Evolutionary conservation across 2,329 filamentous ascomycete species (phyloP), one percentile per base, ranked within the genome.

Genomic region (Hirsutella thompsonii): DNA sequence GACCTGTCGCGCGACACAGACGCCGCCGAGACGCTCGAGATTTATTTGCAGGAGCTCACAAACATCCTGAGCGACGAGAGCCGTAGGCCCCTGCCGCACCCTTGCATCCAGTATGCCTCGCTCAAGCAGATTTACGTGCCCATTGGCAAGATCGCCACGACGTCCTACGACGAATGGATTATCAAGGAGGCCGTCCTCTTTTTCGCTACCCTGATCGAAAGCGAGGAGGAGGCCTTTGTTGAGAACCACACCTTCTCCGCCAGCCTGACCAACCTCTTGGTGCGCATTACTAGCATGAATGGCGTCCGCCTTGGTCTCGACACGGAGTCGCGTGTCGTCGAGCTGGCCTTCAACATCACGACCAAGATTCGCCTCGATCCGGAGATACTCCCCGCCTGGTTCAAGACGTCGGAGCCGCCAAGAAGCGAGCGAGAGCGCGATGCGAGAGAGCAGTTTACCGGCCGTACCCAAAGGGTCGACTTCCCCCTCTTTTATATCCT

Each of bases 401-500:
- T 98, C 64, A 83, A 82, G 48, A 76, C 78, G 8, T 57, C 59
- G 39, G 46, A 55, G n/a, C 50, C 49, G 40, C 49, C 48, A 20
- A 44, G 44, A 16, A 46, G 59, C 51, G 70, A 60, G 20, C 63
- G 52, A 41, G 59, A 61, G 35, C 61, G 60, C 16, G 73, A 79
- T 38, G 76, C 75, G 49, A 89, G 88, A 55, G 84, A 82, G 40
- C 79, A 77, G 47, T 94, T 94, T 57, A 83, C 84, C 1, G 89
- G 88, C 3, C 77, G 82, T 38, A 92, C 85, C 5, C 83, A 93
- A 55, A 83, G 88, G 58, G 84, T 88, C 49, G 90, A 96, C 55
- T 98, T 98, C 49, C 92, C 92, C 1, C 65, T 98, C 2, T 96
- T 95, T 63, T 96, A 96, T 57, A 75, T 96, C 33, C 69, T 98